Evolutionary conservation across 371 early-diverging fungal species (phyloP).

Genomic region (Mucor circinelloides): DNA sequence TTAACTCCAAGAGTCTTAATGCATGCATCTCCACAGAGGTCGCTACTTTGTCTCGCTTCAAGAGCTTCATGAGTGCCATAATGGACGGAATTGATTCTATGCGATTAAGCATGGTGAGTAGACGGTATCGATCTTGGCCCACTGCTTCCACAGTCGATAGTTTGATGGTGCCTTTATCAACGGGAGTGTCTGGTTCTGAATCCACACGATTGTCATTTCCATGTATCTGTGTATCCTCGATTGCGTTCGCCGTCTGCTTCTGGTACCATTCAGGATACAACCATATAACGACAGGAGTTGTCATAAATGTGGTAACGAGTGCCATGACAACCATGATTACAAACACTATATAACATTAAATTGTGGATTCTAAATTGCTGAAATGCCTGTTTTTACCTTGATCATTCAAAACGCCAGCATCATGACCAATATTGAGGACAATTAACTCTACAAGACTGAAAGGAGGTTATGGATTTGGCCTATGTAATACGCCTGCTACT

Average conservation of each 20-base stretch:
- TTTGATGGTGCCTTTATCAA: neutral
- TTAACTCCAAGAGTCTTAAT: constrained; percentile 69
- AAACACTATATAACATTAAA: constrained; percentile 49
- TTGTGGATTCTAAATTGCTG: no score
- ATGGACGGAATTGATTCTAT: constrained; percentile 70
- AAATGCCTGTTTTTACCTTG: constrained; percentile 28
- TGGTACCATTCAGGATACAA: constrained; percentile 65
- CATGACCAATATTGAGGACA: constrained; percentile 89
- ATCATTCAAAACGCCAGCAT: constrained; percentile 80
- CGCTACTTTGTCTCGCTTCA: constrained; percentile 31
- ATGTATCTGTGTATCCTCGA: constrained; percentile 1
- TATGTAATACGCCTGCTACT: neutral
- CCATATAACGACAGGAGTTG: constrained; percentile 60
- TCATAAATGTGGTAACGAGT: constrained; percentile 79
- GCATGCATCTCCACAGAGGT: constrained; percentile 40
- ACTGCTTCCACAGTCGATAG: neutral
- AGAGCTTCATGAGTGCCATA: constrained; percentile 67
- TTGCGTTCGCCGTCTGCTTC: constrained; percentile 33
- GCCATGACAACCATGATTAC: constrained; percentile 91
- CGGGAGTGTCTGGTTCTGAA: neutral
- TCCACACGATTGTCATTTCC: neutral
- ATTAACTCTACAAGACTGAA: constrained; percentile 86
- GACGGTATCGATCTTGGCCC: neutral
- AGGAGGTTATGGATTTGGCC: neutral
- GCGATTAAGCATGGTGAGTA: constrained; percentile 67